Evolutionary conservation across 208 protist genomes (phyloP).

Genomic region (Crithidia thermophila): DNA sequence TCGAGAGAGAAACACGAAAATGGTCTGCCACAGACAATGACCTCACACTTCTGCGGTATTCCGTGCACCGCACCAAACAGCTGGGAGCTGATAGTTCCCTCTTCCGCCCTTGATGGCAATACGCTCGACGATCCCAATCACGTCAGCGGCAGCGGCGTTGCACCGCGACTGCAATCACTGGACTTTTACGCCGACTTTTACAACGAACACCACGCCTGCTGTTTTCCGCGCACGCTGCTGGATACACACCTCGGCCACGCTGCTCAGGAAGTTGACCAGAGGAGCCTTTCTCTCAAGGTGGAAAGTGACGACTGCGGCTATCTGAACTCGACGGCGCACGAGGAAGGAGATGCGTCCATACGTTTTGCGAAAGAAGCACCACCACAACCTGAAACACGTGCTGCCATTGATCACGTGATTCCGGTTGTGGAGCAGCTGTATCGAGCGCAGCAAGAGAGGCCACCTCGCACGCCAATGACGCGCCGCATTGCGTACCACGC

Average conservation of each 20-base stretch:
- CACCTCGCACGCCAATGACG: constrained; percentile 19
- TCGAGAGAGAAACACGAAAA: neutral
- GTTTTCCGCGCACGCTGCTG: constrained; percentile 62
- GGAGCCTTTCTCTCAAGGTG: neutral
- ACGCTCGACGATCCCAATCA: too few relatives aligned
- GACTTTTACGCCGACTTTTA: constrained; percentile 31
- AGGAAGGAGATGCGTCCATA: neutral
- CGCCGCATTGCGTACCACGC: constrained; percentile 45
- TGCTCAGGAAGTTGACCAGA: neutral
- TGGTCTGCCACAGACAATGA: neutral
- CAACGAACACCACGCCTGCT: constrained; percentile 53
- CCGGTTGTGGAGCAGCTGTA: constrained; percentile 22
- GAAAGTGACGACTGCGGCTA: neutral
- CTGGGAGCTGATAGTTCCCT: constrained; percentile 15
- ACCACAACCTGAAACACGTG: neutral
- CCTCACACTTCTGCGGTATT: constrained; percentile 20
- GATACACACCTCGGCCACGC: constrained; percentile 30
- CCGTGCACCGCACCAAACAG: constrained; percentile 14
- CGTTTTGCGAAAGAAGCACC: neutral
- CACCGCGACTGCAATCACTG: constrained; percentile 9
- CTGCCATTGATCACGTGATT: constrained; percentile 1
- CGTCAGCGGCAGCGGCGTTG: neutral
- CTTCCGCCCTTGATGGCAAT: neutral
- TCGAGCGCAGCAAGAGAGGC: constrained; percentile 23
- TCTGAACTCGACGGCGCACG: neutral